Evolutionary conservation across 106 monocot species (phyloP).

Genomic region (Apostasia shenzhenica): DNA sequence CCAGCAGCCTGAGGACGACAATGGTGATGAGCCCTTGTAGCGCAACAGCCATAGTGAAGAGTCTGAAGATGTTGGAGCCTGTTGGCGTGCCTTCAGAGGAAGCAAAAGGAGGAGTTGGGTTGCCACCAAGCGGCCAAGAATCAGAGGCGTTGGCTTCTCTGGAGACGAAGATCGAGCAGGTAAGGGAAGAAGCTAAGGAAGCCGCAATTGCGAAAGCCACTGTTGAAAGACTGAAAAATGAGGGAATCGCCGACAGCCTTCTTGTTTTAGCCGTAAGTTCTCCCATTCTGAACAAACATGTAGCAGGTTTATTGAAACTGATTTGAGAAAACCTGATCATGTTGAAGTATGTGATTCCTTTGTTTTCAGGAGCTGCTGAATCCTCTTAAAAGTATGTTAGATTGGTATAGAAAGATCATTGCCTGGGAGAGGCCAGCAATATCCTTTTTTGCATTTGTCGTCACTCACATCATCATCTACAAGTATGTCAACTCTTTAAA

Average conservation of each 20-base stretch:
- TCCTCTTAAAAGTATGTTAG: constrained; percentile 29
- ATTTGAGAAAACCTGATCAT: neutral
- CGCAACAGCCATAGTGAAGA: constrained; percentile 57
- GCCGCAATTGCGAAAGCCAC: constrained; percentile 47
- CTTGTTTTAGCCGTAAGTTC: constrained; percentile 50
- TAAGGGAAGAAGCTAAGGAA: constrained; percentile 63
- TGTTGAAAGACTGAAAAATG: constrained; percentile 56
- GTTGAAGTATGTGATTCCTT: neutral
- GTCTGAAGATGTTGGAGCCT: constrained; percentile 35
- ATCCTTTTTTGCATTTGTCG: constrained; percentile 21
- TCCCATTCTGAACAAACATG: neutral
- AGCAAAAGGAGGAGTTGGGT: constrained; percentile 28
- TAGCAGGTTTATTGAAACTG: neutral
- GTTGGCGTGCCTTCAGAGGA: neutral
- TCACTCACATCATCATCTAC: constrained; percentile 45
- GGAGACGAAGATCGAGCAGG: constrained; percentile 57
- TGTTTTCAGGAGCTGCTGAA: constrained; percentile 54
- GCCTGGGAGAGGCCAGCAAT: constrained; percentile 63
- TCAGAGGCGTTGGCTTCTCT: constrained; percentile 32
- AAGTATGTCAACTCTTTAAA: constrained; percentile 30
- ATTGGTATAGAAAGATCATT: constrained; percentile 27
- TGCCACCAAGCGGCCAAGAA: constrained; percentile 15
- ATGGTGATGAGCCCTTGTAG: constrained; percentile 38
- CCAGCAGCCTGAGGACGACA: constrained; percentile 34
- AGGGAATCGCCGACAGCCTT: constrained; percentile 65